These are phyloP conservation scores for Penicillium sp. DNA, from an alignment of 2,329 filamentous ascomycete species.

Conservation along the genomic window DNA sequence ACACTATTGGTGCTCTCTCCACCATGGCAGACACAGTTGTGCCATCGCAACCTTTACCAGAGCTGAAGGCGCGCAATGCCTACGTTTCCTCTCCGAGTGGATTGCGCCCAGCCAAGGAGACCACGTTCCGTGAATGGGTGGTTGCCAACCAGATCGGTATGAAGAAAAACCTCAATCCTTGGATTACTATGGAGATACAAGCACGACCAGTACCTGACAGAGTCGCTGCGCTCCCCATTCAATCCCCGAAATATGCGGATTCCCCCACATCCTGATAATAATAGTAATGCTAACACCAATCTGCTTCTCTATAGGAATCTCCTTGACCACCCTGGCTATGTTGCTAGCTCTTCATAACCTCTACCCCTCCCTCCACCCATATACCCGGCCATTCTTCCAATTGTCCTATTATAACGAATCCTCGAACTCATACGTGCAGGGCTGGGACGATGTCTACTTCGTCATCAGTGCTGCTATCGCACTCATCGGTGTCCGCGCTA, in stretches of 20 bases:
- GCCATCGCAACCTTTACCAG: constrained; percentile 25
- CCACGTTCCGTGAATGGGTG: constrained; percentile 59
- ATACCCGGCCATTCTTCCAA: constrained; percentile 84
- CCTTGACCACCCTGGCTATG: constrained; percentile 79
- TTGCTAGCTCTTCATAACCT: constrained; percentile 78
- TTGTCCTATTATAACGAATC: constrained; percentile 76
- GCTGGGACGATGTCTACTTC: constrained; percentile 75
- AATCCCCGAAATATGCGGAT: not conserved
- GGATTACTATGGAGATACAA: not conserved
- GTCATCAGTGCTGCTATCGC: constrained; percentile 76
- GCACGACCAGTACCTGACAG: not conserved
- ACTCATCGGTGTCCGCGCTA: constrained; percentile 83
- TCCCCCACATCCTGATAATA: constrained; percentile 10
- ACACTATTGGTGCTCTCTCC: constrained; percentile 1
- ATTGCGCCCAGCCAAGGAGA: constrained; percentile 36
- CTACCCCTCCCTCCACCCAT: constrained; percentile 74
- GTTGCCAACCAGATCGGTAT: constrained; percentile 78
- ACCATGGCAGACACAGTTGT: constrained; percentile 37
- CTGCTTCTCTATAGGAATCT: constrained; percentile 61
- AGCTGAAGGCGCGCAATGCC: constrained; percentile 41
- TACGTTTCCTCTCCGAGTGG: constrained; percentile 37
- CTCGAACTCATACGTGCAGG: constrained; percentile 70
- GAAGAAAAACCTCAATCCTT: constrained; percentile 30
- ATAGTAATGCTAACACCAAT: constrained; percentile 18
- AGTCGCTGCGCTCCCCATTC: not conserved